Evolutionary conservation across 2,329 filamentous ascomycete genomes (phyloP).

Genomic region (Nemania sp.): DNA sequence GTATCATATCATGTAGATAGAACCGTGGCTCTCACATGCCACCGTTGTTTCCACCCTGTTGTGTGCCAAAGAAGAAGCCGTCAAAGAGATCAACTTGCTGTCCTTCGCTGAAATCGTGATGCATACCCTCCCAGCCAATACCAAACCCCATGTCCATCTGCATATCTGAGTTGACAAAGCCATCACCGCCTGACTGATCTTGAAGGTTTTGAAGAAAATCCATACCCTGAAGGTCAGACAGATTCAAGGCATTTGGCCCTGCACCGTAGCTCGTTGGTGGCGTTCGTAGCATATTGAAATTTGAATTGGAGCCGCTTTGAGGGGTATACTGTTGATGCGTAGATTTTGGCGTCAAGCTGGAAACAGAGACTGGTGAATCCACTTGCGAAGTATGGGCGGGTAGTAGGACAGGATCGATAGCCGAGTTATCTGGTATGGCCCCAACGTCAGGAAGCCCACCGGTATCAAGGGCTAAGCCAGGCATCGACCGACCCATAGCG

Average conservation of each 20-base stretch:
- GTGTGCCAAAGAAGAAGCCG: constrained; percentile 71
- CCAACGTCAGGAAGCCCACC: constrained; percentile 43
- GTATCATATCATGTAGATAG: background rate
- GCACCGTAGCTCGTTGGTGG: constrained; percentile 39
- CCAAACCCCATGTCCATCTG: constrained; percentile 69
- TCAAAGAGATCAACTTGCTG: constrained; percentile 70
- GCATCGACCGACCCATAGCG: constrained; percentile 45
- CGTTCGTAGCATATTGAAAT: constrained; percentile 33
- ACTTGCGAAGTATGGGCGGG: constrained; percentile 48
- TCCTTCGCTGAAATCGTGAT: constrained; percentile 64
- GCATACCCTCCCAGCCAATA: constrained; percentile 64
- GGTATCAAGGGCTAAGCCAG: constrained; percentile 44
- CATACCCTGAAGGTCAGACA: constrained; percentile 55
- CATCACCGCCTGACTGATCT: constrained; percentile 34
- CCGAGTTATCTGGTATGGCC: constrained; percentile 41
- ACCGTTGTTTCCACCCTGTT: constrained; percentile 42
- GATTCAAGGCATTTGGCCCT: constrained; percentile 39
- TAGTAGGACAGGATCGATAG: constrained; percentile 50
- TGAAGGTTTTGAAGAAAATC: constrained; percentile 57
- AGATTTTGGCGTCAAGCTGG: constrained; percentile 43
- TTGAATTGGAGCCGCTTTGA: constrained; percentile 28
- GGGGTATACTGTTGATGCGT: constrained; percentile 28
- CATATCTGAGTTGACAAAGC: constrained; percentile 44
- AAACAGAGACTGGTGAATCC: constrained; percentile 41
- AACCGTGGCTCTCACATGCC: constrained; percentile 15